Evolutionary conservation across 257 asterid genomes (phyloP).

Genomic region (Jacaranda copaia): DNA sequence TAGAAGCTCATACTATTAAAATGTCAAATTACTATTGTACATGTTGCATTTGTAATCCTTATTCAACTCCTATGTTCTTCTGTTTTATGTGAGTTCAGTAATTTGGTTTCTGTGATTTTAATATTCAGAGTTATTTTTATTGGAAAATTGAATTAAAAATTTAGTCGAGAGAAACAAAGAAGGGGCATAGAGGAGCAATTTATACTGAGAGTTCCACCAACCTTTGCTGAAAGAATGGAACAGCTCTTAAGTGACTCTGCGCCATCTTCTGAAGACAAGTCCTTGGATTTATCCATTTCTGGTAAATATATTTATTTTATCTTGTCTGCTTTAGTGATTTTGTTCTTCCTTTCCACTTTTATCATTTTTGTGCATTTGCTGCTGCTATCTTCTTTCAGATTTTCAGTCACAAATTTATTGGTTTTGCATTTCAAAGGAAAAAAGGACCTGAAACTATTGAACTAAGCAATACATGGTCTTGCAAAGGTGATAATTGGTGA

Average conservation of each 20-base stretch:
- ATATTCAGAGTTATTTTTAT: background rate
- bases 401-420: too few relatives aligned
- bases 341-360: background rate
- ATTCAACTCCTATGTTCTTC: background rate
- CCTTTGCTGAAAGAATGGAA: conserved; percentile 72
- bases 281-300: conserved; percentile 74
- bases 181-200: conserved; percentile 61
- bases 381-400: too few relatives aligned
- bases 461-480: too few relatives aligned
- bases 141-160: background rate
- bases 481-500: too few relatives aligned
- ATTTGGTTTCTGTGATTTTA: background rate
- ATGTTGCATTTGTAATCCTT: background rate
- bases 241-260: conserved; percentile 70
- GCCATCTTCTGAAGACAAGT: conserved; percentile 79
- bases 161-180: conserved; percentile 6
- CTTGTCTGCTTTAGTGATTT: background rate
- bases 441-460: too few relatives aligned
- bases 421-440: too few relatives aligned
- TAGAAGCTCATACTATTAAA: conserved; percentile 1
- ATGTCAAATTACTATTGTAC: background rate
- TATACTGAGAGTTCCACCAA: conserved; percentile 58
- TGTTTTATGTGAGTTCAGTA: background rate
- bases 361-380: too few relatives aligned
- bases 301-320: conserved; percentile 47